phyloP scores from a whole-genome alignment of 2,329 filamentous ascomycete genomes.

The Exophiala lecanii-corni region DNA sequence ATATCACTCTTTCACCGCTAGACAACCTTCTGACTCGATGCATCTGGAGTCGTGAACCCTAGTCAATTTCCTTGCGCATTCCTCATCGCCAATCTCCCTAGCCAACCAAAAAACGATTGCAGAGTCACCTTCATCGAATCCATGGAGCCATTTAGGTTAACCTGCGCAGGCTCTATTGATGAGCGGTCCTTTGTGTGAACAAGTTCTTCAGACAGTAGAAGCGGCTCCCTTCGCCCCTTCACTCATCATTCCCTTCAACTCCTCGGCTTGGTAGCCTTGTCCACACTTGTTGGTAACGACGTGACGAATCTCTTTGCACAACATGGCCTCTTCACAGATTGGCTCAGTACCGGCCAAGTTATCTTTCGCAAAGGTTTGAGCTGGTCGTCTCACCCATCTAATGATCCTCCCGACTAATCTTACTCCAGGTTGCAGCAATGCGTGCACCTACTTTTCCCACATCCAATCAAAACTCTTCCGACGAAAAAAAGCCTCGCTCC shows the following conservation, averaged over 20 bases:
- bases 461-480: constrained; percentile 10
- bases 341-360: constrained; percentile 46
- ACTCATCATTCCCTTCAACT: constrained; percentile 18
- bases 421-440: constrained; percentile 45
- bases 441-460: constrained; percentile 27
- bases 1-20: no score
- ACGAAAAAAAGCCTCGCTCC: constrained; percentile 23
- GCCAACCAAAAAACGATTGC: no score
- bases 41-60: no score
- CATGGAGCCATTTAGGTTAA: constrained; percentile 25
- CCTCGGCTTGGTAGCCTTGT: constrained; percentile 20
- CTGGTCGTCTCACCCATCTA: constrained; percentile 11
- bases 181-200: constrained; percentile 24
- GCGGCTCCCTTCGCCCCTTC: constrained; percentile 13
- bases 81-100: no score
- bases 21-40: no score
- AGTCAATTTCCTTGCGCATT: no score
- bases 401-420: constrained; percentile 1
- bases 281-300: constrained; percentile 24
- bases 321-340: constrained; percentile 28
- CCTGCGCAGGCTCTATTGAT: constrained; percentile 20
- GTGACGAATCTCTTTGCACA: constrained; percentile 27
- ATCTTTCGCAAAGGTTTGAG: constrained; percentile 71
- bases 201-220: constrained; percentile 12
- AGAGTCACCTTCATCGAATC: constrained; percentile 18